Conservation (phyloP, 257 asterid genomes). For the Asclepias syriaca region DNA sequence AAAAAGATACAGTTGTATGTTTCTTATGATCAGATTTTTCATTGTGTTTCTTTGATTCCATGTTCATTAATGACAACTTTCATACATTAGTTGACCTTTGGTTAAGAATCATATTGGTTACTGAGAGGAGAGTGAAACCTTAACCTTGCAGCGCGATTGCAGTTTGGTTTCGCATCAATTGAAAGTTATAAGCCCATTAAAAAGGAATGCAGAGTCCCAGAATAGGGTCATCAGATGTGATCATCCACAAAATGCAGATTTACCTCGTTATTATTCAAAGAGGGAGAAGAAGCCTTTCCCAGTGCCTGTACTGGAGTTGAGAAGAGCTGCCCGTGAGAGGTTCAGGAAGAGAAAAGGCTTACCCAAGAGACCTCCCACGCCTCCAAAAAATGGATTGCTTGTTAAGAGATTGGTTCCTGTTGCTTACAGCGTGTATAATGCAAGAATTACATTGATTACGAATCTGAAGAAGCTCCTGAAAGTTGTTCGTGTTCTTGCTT, state of each 20-base stretch:
- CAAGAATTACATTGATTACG: slow-evolving; percentile 66
- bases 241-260: slow-evolving; percentile 84
- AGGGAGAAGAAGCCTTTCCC: slow-evolving; percentile 95
- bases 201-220: slow-evolving; percentile 25
- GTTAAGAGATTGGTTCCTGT: slow-evolving; percentile 61
- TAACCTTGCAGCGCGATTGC: slow-evolving; percentile 45
- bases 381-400: slow-evolving; percentile 83
- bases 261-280: slow-evolving; percentile 78
- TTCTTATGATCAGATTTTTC: neutral
- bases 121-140: neutral
- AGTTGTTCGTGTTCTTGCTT: slow-evolving; percentile 72
- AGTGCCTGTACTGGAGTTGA: slow-evolving; percentile 75
- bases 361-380: slow-evolving; percentile 57
- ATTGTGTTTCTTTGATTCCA: neutral
- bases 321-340: slow-evolving; percentile 89
- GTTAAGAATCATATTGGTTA: neutral
- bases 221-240: slow-evolving; percentile 40
- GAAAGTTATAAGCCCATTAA: slow-evolving; percentile 27
- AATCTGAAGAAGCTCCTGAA: slow-evolving; percentile 85
- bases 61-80: neutral
- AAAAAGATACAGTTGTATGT: neutral
- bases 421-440: slow-evolving; percentile 69
- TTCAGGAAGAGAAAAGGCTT: slow-evolving; percentile 53
- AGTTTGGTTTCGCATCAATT: slow-evolving; percentile 25
- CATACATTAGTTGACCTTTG: neutral